phyloP scores from a whole-genome alignment of 2,329 filamentous ascomycete genomes.

The Albophoma yamanashiensis region DNA sequence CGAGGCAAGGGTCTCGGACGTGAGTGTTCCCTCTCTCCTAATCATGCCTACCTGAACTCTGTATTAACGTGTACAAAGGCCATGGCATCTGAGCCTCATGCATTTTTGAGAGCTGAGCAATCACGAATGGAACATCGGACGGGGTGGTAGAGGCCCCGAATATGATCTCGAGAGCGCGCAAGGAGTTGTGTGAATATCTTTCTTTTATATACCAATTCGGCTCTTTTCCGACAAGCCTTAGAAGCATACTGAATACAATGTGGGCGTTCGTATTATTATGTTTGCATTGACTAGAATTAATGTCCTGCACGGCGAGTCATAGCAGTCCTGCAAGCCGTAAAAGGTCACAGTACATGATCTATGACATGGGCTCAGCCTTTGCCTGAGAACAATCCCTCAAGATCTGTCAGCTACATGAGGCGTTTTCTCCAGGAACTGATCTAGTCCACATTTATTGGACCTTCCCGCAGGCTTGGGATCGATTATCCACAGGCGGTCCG shows the following conservation, averaged over 20 bases:
- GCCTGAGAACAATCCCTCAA: too few relatives aligned
- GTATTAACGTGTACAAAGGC: background rate
- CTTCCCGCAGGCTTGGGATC: too few relatives aligned
- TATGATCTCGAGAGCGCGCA: background rate
- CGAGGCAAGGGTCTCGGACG: constrained; percentile 48
- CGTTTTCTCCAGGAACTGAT: too few relatives aligned
- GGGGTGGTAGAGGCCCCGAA: background rate
- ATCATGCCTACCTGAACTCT: background rate
- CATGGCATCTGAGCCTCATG: background rate
- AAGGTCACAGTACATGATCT: too few relatives aligned
- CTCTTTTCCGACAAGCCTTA: background rate
- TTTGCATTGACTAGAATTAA: too few relatives aligned
- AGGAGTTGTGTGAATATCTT: background rate
- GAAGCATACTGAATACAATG: background rate
- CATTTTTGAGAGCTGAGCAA: background rate
- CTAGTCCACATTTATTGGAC: too few relatives aligned
- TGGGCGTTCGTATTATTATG: too few relatives aligned
- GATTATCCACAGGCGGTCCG: too few relatives aligned
- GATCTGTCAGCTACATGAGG: too few relatives aligned
- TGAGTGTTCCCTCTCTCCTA: background rate
- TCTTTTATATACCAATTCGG: background rate
- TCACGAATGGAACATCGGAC: background rate
- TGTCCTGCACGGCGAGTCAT: too few relatives aligned
- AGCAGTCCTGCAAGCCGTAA: too few relatives aligned
- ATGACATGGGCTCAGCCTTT: too few relatives aligned